Percentiles rank a stretch among this genome's conserved stretches.
Conservation (phyloP, 2,329 filamentous ascomycete genomes). For the Sclerotinia nivalis region DNA sequence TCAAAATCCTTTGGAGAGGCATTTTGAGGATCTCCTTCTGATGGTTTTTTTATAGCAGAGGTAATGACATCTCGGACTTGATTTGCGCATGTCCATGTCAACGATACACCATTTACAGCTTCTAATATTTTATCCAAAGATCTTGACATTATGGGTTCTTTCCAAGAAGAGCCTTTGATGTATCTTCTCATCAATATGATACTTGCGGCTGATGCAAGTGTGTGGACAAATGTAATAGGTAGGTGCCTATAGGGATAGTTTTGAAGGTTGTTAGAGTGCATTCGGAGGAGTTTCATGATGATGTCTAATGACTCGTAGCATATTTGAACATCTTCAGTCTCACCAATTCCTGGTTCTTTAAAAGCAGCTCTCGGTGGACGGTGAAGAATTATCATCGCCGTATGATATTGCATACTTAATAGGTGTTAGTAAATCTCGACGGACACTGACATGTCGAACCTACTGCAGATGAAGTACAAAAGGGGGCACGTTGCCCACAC, state of each 20-base stretch:
- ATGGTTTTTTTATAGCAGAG: constrained; percentile 27
- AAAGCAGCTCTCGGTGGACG: constrained; percentile 50
- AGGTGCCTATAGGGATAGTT: constrained; percentile 48
- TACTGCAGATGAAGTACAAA: constrained; percentile 51
- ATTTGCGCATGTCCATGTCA: constrained; percentile 50
- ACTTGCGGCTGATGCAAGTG: constrained; percentile 50
- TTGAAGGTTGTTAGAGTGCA: constrained; percentile 43
- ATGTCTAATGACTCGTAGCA: constrained; percentile 52
- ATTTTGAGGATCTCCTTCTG: constrained; percentile 15
- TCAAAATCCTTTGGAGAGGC: constrained; percentile 30
- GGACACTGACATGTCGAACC: background rate
- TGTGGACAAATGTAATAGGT: constrained; percentile 52
- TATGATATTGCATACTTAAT: constrained; percentile 50
- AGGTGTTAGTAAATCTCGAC: background rate
- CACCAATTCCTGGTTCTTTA: constrained; percentile 44
- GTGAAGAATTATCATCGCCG: constrained; percentile 54
- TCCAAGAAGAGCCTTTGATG: constrained; percentile 44
- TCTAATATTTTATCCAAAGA: constrained; percentile 52
- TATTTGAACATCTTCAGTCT: constrained; percentile 50
- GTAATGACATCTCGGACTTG: constrained; percentile 46
- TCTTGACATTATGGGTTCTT: constrained; percentile 50
- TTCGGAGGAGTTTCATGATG: constrained; percentile 49
- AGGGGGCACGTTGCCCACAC: constrained; percentile 48
- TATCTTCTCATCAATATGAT: constrained; percentile 50
- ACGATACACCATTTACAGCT: constrained; percentile 54